Conservation (phyloP, 768 basidiomycete genomes). For the Tricholoma bakamatsutake region DNA sequence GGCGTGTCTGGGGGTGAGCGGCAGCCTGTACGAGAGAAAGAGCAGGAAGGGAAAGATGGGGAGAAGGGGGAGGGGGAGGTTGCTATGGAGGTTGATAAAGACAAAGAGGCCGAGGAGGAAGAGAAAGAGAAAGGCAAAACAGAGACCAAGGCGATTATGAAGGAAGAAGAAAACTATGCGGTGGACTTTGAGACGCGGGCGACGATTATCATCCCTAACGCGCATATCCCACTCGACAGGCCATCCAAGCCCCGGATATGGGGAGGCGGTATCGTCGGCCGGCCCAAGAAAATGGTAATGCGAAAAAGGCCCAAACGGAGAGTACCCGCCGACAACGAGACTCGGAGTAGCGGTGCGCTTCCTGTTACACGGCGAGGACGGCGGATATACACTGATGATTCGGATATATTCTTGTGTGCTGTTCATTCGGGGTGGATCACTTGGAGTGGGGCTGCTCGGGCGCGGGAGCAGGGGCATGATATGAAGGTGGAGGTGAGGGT, state of each 20-base stretch:
- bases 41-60: conserved; percentile 8
- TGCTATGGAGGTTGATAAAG: conserved; percentile 9
- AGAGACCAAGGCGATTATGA: conserved; percentile 13
- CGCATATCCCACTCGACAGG: conserved; percentile 49
- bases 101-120: conserved; percentile 3
- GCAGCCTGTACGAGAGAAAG: conserved; percentile 12
- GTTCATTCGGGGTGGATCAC: conserved; percentile 50
- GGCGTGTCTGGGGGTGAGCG: conserved; percentile 5
- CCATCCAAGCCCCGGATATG: conserved; percentile 56
- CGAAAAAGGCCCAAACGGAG: neutral
- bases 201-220: conserved; percentile 54
- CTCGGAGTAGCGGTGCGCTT: neutral
- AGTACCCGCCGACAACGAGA: neutral
- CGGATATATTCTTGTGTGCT: conserved; percentile 59
- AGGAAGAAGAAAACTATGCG: conserved; percentile 17
- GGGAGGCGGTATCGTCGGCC: conserved; percentile 56
- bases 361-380: neutral
- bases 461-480: neutral
- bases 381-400: conserved; percentile 3
- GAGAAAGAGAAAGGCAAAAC: conserved; percentile 13
- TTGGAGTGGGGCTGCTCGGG: conserved; percentile 3
- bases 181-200: conserved; percentile 41
- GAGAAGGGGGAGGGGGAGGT: conserved; percentile 12
- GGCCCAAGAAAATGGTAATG: conserved; percentile 1
- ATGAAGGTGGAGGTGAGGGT: conserved; percentile 3